Percentiles rank a stretch among this genome's conserved stretches.
phyloP scores from a whole-genome alignment of 2,329 filamentous ascomycete species.

The Scytalidium sp. region DNA sequence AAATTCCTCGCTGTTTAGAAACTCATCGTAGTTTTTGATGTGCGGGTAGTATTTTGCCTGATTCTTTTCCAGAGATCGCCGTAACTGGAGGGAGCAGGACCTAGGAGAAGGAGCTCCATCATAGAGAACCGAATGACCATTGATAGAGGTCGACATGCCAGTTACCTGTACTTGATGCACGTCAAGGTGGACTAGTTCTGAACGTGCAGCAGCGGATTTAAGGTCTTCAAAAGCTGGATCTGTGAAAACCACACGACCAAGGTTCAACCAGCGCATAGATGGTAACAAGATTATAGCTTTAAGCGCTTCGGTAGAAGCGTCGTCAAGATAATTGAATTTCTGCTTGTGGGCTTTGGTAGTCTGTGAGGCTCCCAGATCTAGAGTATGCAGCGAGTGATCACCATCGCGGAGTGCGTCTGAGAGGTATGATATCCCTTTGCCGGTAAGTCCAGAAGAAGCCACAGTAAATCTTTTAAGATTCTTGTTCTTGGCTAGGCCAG shows the following conservation, averaged over 20 bases:
- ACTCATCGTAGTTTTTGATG: slow-evolving; percentile 7
- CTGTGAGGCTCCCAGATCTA: slow-evolving; percentile 10
- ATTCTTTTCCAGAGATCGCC: slow-evolving; percentile 9
- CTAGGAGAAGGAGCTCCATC: slow-evolving; percentile 2
- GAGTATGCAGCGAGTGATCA: not conserved
- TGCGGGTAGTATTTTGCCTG: slow-evolving; percentile 10
- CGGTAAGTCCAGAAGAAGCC: slow-evolving; percentile 10
- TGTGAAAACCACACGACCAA: slow-evolving; percentile 9
- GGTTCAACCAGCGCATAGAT: slow-evolving; percentile 8
- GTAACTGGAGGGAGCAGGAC: slow-evolving; percentile 10
- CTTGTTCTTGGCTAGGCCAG: slow-evolving; percentile 10
- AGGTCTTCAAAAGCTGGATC: slow-evolving; percentile 5
- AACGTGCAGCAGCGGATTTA: slow-evolving; percentile 3
- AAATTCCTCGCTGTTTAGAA: slow-evolving; percentile 28
- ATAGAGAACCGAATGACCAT: slow-evolving; percentile 1
- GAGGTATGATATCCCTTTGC: slow-evolving; percentile 9
- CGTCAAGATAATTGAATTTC: slow-evolving; percentile 12
- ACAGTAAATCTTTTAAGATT: slow-evolving; percentile 6
- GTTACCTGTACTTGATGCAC: slow-evolving; percentile 5
- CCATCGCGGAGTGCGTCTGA: slow-evolving; percentile 3
- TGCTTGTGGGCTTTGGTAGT: slow-evolving; percentile 10
- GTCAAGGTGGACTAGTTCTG: slow-evolving; percentile 8
- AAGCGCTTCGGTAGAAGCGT: slow-evolving; percentile 6
- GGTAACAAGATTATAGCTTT: slow-evolving; percentile 4
- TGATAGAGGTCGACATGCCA: not conserved